Evolutionary conservation across 768 basidiomycete species (phyloP), one percentile per base, ranked within the genome.

Genomic region (Collybiopsis confluens): DNA sequence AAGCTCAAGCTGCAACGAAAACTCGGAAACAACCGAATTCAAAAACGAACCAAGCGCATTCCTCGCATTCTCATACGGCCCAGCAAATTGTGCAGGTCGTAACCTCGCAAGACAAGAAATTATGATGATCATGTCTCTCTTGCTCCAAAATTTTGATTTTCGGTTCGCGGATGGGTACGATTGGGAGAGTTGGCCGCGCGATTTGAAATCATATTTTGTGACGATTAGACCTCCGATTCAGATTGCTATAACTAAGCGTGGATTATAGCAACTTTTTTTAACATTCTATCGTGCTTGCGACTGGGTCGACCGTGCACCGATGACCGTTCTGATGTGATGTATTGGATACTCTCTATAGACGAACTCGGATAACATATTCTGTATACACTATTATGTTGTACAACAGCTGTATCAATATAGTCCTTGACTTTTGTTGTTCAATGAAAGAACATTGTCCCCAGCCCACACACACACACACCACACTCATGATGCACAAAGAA

Each of bases 31-130:
- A 24, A 6, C 30, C 16, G 44, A 8, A 9, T 48, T 36, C 16
- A 21, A 48, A 38, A 62, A 62, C 55, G 65, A 73, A 54, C 50
- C 56, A 10, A 54, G 43, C 13, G 72, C 64, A 16, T 76, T 70
- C 62, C 62, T 70, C 41, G 71, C 76, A 13, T 74, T 75, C 58
- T 75, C 74, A 40, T 59, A 61, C 49, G 73, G 76, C 0, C 73
- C 74, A 21, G 65, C 66, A 26, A 73, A 70, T 54, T 76, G 76
- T 60, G 72, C 62, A 15, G 75, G 72, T 13, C 65, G 41, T 24
- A 45, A 43, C 24, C 65, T 77, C 20, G 77, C 76, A 46, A 60
- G 70, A 54, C 68, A 68, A 46, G 72, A 77, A 60, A 70, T 75
- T 64, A 67, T 72, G 30, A 68, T 63, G 21, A 66, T 70, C 6